Evolutionary conservation across 441 rosid species (phyloP), one percentile per base, ranked within the genome.

Genomic region (Aquilaria agallochum): DNA sequence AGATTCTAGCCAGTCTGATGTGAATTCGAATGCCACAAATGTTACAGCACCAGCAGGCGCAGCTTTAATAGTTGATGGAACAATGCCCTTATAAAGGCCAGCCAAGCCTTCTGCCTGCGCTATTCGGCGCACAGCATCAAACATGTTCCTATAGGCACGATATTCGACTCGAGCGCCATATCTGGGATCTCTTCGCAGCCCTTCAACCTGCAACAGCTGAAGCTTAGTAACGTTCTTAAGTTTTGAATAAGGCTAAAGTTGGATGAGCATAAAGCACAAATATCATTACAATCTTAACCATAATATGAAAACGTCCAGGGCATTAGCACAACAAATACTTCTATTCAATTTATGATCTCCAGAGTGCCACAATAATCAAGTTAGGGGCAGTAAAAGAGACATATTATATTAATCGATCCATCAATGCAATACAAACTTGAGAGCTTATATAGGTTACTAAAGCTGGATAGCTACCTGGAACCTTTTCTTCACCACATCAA

Each of bases 21-120:
- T 69, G 15, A 66, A 65, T 74, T 95, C 96, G 45, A 80, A 92
- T 56, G 88, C 95, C 63, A 89, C 89, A 65, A 95, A 95, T 36
- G 99, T 95, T 44, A 95, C 96, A 42, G 99, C 99, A 62, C 97
- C 91, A 45, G 99, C 99, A 31, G 99, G 99, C 50, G 99, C 99
- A 66, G 99, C 99, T 80, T 95, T 95, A 68, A 91, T 68, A n/a
- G 96, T 89, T 58, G 99, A 95, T 10, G 97, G 99, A 42, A 91
- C 73, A 47, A 95, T 85, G 64, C 99, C 99, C 73, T 95, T 95
- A 68, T 95, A 95, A 58, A 95, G 86, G 63, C 98, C 99, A 3
- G 87, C 84, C 91, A 84, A 87, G 55, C 99, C 99, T 74, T 95
- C 99, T 0, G 59, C 42, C 50, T 53, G 66, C 56, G 81, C 30